Percentiles rank a stretch among this genome's conserved stretches.
phyloP scores from a whole-genome alignment of 345 rosid species.

The Gossypium raimondii region DNA sequence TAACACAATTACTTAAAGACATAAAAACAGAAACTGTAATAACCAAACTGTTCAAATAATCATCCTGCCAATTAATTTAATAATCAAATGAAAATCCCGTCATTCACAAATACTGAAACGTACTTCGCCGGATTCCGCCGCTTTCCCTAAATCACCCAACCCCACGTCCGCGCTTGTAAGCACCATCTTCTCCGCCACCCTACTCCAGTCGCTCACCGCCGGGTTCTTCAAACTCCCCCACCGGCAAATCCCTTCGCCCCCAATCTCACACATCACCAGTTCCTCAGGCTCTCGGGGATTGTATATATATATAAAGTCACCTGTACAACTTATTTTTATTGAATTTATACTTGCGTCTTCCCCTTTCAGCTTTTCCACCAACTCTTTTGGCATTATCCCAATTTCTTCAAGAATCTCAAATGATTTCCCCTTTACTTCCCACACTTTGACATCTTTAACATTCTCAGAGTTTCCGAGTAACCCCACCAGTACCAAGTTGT shows the following conservation, averaged over 20 bases:
- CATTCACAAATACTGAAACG: constrained; percentile 10
- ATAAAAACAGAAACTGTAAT: too few relatives aligned
- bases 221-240: constrained; percentile 45
- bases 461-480: constrained; percentile 29
- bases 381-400: constrained; percentile 44
- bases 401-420: constrained; percentile 29
- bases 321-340: constrained; percentile 33
- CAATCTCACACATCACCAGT: constrained; percentile 43
- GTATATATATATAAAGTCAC: constrained; percentile 34
- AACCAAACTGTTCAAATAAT: too few relatives aligned
- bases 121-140: constrained; percentile 18
- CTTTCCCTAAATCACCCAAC: constrained; percentile 44
- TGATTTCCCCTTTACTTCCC: constrained; percentile 37
- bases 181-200: constrained; percentile 26
- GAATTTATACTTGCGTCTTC: constrained; percentile 26
- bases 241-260: constrained; percentile 20
- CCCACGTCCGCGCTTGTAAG: constrained; percentile 45
- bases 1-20: too few relatives aligned
- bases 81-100: background rate
- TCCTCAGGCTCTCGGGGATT: constrained; percentile 25
- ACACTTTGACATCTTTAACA: constrained; percentile 39
- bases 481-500: constrained; percentile 47
- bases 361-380: constrained; percentile 37
- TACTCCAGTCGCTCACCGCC: constrained; percentile 16
- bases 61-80: too few relatives aligned